Percentiles rank a stretch among this genome's conserved stretches.
Conservation (phyloP, 495 filamentous ascomycete species). For the Annulohypoxylon maeteangense region DNA sequence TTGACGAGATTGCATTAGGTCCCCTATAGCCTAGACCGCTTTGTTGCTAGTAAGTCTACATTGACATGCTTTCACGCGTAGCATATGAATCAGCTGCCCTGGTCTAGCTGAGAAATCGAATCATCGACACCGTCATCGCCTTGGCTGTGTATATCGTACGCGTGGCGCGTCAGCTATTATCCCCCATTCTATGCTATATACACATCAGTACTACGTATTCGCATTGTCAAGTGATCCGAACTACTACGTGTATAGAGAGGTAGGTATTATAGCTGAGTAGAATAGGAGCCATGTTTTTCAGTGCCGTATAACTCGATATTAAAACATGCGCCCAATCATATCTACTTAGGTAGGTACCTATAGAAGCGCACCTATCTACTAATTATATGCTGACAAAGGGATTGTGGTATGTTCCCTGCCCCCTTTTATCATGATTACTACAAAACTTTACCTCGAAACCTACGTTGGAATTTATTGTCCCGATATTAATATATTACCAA, state of each 20-base stretch:
- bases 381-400: conserved; percentile 40
- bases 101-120: conserved; percentile 16
- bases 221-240: conserved; percentile 27
- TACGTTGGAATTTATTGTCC: no score
- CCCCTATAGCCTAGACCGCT: conserved; percentile 11
- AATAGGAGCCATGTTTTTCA: neutral
- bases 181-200: neutral
- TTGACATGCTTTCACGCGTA: neutral
- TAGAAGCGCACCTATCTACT: no score
- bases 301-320: neutral
- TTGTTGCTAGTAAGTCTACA: conserved; percentile 7
- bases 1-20: conserved; percentile 14
- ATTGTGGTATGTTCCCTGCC: conserved; percentile 2
- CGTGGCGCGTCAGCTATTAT: conserved; percentile 29
- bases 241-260: neutral
- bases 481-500: no score
- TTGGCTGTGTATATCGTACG: conserved; percentile 30
- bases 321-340: neutral
- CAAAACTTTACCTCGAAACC: no score
- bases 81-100: conserved; percentile 15
- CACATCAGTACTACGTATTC: conserved; percentile 25
- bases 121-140: conserved; percentile 19
- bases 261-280: neutral
- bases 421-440: neutral
- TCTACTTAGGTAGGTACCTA: neutral